Evolutionary conservation across 1,139 yeast species (phyloP).

Genomic region (Suhomyces ambrosiae): DNA sequence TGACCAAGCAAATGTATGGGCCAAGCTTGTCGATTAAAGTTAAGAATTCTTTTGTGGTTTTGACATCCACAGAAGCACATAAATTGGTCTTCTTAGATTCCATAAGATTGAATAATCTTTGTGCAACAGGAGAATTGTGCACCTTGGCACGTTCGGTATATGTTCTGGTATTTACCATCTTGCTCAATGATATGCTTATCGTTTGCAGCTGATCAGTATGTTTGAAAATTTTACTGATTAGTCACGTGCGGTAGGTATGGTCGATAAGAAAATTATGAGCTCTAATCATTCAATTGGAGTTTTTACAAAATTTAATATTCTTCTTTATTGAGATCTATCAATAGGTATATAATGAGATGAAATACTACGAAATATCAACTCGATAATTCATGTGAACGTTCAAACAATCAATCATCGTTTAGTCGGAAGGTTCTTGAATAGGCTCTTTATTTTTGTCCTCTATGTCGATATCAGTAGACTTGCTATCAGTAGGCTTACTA

Average conservation of each 20-base stretch:
- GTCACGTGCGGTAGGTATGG: conserved; percentile 3
- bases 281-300: no score
- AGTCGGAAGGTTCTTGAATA: no score
- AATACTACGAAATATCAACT: no score
- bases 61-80: conserved; percentile 95
- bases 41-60: conserved; percentile 74
- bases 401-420: no score
- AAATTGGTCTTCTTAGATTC: conserved; percentile 80
- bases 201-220: not conserved
- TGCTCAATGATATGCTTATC: no score
- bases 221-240: not conserved
- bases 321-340: not conserved
- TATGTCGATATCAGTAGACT: no score
- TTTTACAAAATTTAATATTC: not conserved
- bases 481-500: no score
- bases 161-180: conserved; percentile 35
- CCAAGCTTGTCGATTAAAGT: conserved; percentile 76
- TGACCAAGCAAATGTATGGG: conserved; percentile 87
- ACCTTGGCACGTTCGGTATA: conserved; percentile 69
- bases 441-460: no score
- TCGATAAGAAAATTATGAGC: no score
- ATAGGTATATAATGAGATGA: not conserved
- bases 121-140: conserved; percentile 80
- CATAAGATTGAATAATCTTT: conserved; percentile 72
- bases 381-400: no score